Conservation (phyloP, 371 early-diverging fungal species). For the Syncephalastrum monosporum region DNA sequence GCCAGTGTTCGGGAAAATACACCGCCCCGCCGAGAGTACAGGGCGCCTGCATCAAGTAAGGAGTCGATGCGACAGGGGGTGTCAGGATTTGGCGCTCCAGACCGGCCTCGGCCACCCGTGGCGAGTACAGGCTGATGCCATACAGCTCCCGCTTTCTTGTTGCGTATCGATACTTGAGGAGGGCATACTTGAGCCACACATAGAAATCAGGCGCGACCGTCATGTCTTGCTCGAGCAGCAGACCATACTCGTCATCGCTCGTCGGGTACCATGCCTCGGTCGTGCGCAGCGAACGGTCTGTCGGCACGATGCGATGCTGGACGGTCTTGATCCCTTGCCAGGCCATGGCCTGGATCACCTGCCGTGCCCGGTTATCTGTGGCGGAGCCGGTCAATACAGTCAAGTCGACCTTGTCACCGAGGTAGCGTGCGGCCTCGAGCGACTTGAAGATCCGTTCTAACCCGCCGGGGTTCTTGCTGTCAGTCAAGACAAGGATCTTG, state of each 20-base stretch:
- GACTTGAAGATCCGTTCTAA: conserved; percentile 51
- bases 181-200: conserved; percentile 54
- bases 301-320: conserved; percentile 55
- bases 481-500: conserved; percentile 51
- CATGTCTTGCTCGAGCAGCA: conserved; percentile 57
- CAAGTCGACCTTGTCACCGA: conserved; percentile 53
- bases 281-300: conserved; percentile 48
- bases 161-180: conserved; percentile 53
- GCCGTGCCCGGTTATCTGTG: conserved; percentile 43
- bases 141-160: conserved; percentile 26
- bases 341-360: conserved; percentile 36
- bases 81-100: conserved; percentile 5
- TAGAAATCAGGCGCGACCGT: conserved; percentile 60
- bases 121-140: conserved; percentile 64
- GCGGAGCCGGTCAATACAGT: conserved; percentile 54
- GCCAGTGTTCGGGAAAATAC: conserved; percentile 68
- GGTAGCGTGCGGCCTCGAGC: conserved; percentile 39
- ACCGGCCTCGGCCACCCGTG: conserved; percentile 42
- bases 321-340: conserved; percentile 54
- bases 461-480: conserved; percentile 46
- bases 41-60: conserved; percentile 50
- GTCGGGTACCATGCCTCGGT: conserved; percentile 66
- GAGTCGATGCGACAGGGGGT: conserved; percentile 17
- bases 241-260: conserved; percentile 50
- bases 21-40: conserved; percentile 51